Evolutionary conservation across 192 early-diverging fungal genomes (phyloP), one percentile per base, ranked within the genome.

Genomic region (Diversispora eburnea): DNA sequence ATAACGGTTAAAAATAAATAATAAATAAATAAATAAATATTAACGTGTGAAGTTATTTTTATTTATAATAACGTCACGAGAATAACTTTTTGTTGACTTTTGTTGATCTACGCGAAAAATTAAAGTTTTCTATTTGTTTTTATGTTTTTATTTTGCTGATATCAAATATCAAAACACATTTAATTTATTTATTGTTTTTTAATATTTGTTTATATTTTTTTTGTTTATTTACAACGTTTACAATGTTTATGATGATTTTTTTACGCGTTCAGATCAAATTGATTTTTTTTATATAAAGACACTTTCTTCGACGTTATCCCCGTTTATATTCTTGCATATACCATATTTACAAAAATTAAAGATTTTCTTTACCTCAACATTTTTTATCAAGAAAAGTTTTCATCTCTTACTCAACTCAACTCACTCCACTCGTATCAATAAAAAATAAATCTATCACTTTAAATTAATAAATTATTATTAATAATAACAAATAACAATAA

Each of bases 401-500:
- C 12, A 12, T n/a, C 25, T 41, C 13, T 17, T 52, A 56, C 33
- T 39, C 20, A 39, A 54, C 4, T 33, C 22, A 55, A 43, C 33
- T 19, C 22, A 52, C 17, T 20, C 15, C 42, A 9, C 13, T 49
- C 19, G 6, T 54, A 42, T 56, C 58, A 56, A 59, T n/a, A 70
- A 25, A 52, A 57, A 39, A 65, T 19, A 52, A 74, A 51, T 2
- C 74, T 52, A 9, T 54, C 48, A 10, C 13, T 54, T 54, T 54
- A 17, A 3, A 54, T 10, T 10, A 0, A 10, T 54, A 4, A 10
- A 13, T 17, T 17, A 54, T 17, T 54, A 17, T 54, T 54, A 54
- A 7, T 54, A 54, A 7, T 10, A 54, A 54, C n/a, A 4, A 54
- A 49, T 17, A 54, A 17, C 51, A 54, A 54, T 17, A 66, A 83